A percentile compares a stretch with the other conserved stretches of the same genome.
phyloP scores from a whole-genome alignment of 208 protist genomes.

The Trypanosoma platydactyli region DNA sequence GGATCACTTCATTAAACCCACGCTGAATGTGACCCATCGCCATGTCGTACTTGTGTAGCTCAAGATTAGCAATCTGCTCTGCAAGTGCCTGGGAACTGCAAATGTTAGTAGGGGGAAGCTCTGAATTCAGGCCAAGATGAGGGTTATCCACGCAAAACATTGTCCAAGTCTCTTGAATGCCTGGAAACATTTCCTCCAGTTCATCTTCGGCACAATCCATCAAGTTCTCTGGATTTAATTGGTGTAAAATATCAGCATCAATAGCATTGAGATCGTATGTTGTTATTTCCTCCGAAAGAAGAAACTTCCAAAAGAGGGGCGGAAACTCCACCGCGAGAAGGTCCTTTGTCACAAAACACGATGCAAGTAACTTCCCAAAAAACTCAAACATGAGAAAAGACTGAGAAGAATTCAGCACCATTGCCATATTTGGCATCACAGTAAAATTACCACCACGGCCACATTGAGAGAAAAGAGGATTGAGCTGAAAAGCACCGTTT shows the following conservation, averaged over 20 bases:
- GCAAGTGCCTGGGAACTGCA: conserved; percentile 56
- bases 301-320: conserved; percentile 91
- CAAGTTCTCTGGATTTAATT: conserved; percentile 58
- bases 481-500: conserved; percentile 75
- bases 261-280: conserved; percentile 61
- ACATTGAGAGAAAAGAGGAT: conserved; percentile 86
- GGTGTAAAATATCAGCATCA: conserved; percentile 56
- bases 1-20: conserved; percentile 81
- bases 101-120: conserved; percentile 55
- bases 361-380: conserved; percentile 92
- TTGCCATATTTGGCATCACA: conserved; percentile 71
- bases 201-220: conserved; percentile 71
- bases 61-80: conserved; percentile 54
- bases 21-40: conserved; percentile 73
- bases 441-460: conserved; percentile 57
- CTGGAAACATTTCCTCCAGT: conserved; percentile 82
- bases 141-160: conserved; percentile 43
- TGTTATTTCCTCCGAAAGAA: conserved; percentile 70
- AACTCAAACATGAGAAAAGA: conserved; percentile 92
- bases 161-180: conserved; percentile 53
- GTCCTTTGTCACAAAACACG: conserved; percentile 89
- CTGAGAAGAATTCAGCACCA: conserved; percentile 52
- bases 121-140: conserved; percentile 32
- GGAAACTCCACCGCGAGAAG: conserved; percentile 92
- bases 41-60: conserved; percentile 65